Evolutionary conservation across 495 filamentous ascomycete species (phyloP).

Genomic region (Oidiodendron maius): DNA sequence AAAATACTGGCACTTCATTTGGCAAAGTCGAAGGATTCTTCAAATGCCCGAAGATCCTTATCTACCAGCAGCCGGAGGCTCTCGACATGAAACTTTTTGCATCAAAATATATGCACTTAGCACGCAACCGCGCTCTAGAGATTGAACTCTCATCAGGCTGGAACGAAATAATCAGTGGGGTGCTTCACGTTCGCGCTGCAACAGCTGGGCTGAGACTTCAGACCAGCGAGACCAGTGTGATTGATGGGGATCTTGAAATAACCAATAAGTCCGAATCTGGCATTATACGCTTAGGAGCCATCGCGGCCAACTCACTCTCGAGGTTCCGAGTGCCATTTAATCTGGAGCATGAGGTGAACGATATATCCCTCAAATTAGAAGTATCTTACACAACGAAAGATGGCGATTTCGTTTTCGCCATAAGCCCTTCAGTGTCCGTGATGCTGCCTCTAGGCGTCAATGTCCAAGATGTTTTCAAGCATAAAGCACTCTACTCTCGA

Average conservation of each 20-base stretch:
- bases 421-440: constrained; percentile 57
- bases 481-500: constrained; percentile 71
- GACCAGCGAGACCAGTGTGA: constrained; percentile 59
- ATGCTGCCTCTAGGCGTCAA: constrained; percentile 85
- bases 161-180: constrained; percentile 64
- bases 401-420: constrained; percentile 66
- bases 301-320: constrained; percentile 43
- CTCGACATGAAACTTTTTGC: constrained; percentile 39
- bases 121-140: constrained; percentile 68
- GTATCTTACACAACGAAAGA: constrained; percentile 69
- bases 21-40: constrained; percentile 34
- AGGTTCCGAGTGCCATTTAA: constrained; percentile 75
- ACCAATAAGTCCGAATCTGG: constrained; percentile 58
- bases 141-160: constrained; percentile 68
- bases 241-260: constrained; percentile 46
- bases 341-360: constrained; percentile 68
- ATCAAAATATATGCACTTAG: constrained; percentile 62
- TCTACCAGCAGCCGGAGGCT: constrained; percentile 42
- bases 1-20: constrained; percentile 29
- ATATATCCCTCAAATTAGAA: constrained; percentile 70
- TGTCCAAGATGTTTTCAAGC: constrained; percentile 93
- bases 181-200: constrained; percentile 69
- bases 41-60: constrained; percentile 34
- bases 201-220: constrained; percentile 84
- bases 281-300: constrained; percentile 53